These are phyloP conservation scores for Beauveria bassiana DNA, from an alignment of 2,329 filamentous ascomycete genomes.

Conservation along the genomic window DNA sequence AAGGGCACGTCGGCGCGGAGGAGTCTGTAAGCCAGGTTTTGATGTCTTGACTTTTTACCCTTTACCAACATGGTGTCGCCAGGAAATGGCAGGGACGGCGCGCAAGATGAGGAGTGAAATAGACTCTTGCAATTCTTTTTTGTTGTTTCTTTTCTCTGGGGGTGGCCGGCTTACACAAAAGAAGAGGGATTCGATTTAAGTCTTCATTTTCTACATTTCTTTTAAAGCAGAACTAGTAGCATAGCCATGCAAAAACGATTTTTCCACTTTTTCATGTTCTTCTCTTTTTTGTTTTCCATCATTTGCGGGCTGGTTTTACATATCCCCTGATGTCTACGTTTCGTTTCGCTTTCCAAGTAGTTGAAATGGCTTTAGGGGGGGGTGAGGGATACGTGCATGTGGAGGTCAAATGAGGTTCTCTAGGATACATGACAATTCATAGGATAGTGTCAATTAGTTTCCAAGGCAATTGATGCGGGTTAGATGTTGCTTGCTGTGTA, in stretches of 20 bases:
- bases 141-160: not conserved
- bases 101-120: not conserved
- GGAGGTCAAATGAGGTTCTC: no score
- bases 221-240: not conserved
- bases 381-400: no score
- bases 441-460: no score
- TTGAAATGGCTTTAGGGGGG: no score
- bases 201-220: not conserved
- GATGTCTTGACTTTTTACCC: not conserved
- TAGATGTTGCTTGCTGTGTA: no score
- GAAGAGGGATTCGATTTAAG: not conserved
- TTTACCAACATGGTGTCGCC: not conserved
- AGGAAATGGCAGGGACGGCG: not conserved
- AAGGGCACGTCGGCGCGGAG: not conserved
- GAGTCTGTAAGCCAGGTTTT: not conserved
- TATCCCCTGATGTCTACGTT: not conserved
- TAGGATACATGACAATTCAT: no score
- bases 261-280: not conserved
- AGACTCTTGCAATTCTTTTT: not conserved
- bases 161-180: not conserved
- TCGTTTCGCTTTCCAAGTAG: not conserved
- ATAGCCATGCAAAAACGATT: not conserved
- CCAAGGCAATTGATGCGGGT: no score
- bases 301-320: not conserved
- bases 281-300: not conserved